Conservation (phyloP, 306 rosid species). For the Aeschynomene evenia region DNA sequence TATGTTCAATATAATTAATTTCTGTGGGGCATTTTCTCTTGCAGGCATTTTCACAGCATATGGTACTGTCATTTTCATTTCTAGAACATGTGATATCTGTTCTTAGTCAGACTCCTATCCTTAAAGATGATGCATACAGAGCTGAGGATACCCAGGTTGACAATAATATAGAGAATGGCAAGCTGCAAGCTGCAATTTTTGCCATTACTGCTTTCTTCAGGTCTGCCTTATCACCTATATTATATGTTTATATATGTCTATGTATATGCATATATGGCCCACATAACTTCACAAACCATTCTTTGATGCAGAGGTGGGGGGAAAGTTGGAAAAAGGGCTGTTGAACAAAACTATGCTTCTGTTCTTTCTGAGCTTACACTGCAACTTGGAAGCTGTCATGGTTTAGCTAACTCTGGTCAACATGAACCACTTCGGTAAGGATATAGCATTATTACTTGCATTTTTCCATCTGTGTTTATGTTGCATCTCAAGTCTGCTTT, state of each 20-base stretch:
- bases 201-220: slow-evolving; percentile 96
- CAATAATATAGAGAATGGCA: slow-evolving; percentile 61
- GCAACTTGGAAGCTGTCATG: slow-evolving; percentile 93
- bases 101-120: slow-evolving; percentile 68
- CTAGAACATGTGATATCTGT: slow-evolving; percentile 80
- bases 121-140: slow-evolving; percentile 55
- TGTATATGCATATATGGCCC: background rate
- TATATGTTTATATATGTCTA: background rate
- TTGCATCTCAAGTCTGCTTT: background rate
- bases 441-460: slow-evolving; percentile 14
- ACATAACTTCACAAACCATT: slow-evolving; percentile 16
- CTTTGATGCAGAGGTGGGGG: slow-evolving; percentile 89
- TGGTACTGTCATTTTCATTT: slow-evolving; percentile 69
- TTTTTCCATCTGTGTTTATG: slow-evolving; percentile 15
- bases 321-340: slow-evolving; percentile 89
- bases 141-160: slow-evolving; percentile 57
- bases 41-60: slow-evolving; percentile 95
- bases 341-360: slow-evolving; percentile 85
- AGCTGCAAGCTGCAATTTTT: slow-evolving; percentile 78
- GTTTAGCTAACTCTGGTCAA: slow-evolving; percentile 68
- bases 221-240: slow-evolving; percentile 36
- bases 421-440: slow-evolving; percentile 80
- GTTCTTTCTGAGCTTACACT: slow-evolving; percentile 92
- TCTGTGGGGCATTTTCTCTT: slow-evolving; percentile 3
- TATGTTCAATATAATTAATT: slow-evolving; percentile 7